Evolutionary conservation across 352 stramenopile species (phyloP), one percentile per base, ranked within the genome.

Genomic region (Phytopythium helicoides): DNA sequence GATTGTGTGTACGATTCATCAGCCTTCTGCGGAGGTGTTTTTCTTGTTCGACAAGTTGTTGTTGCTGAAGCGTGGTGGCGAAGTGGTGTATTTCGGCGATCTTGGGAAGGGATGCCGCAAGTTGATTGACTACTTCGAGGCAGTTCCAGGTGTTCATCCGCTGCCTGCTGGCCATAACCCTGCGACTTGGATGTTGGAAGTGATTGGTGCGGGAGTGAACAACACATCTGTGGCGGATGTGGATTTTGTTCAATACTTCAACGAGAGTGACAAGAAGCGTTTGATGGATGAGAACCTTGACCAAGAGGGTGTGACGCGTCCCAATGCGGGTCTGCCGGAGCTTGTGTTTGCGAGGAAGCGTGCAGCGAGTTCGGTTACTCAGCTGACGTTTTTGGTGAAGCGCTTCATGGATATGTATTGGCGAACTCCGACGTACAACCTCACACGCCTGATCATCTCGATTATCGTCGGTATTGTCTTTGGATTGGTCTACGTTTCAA

Each of bases 31-130:
- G n/a, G n/a, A n/a, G n/a, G n/a, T n/a, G n/a, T n/a, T n/a, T n/a
- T n/a, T 73, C n/a, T 75, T 80, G n/a, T 93, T 95, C 54, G 83
- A 96, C 64, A 68, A 78, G 26, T 35, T 94, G 8, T 71, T 94
- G 37, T 54, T 96, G 5, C 60, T 96, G 19, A 68, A 83, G 39
- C 60, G 59, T 14, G 72, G 65, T 11, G 71, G 73, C 88, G 41
- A 67, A 28, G 53, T 47, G 0, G 52, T 71, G 3, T 80, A 64
- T 49, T 68, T 67, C 37, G 70, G 70, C n/a, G 54, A 53, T 1
- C 41, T 64, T 26, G 52, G 55, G 22, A 15, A 44, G 3, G 36
- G 63, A 10, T 60, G 47, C 31, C 21, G n/a, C 16, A 59, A 59
- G 6, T n/a, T n/a, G n/a, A n/a, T n/a, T n/a, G n/a, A n/a, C n/a